Percentiles rank a stretch among this genome's conserved stretches.
These are phyloP conservation scores for Primulina tabacum DNA, from an alignment of 257 asterid genomes.

Conservation along the genomic window DNA sequence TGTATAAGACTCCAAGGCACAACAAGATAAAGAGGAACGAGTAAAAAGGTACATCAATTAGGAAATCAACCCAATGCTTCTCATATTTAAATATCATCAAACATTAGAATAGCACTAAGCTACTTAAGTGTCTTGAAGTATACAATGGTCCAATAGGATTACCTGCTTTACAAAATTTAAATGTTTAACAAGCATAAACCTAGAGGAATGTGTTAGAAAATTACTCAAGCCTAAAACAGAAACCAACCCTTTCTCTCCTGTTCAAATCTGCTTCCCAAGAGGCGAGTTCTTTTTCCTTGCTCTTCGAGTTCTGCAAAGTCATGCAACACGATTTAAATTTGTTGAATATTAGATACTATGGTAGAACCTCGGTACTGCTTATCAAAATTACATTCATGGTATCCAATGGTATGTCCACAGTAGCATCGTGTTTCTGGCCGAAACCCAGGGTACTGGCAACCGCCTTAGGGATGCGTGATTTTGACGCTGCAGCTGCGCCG, in stretches of 20 bases:
- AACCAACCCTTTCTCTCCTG: constrained; percentile 54
- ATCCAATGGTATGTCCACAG: constrained; percentile 90
- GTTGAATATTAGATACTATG: constrained; percentile 7
- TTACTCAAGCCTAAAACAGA: background rate
- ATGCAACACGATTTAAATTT: constrained; percentile 21
- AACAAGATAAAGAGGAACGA: background rate
- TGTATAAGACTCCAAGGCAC: constrained; percentile 14
- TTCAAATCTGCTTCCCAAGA: constrained; percentile 57
- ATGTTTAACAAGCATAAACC: constrained; percentile 3
- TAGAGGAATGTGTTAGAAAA: background rate
- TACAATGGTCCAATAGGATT: background rate
- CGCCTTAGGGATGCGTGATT: constrained; percentile 74
- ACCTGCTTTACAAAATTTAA: background rate
- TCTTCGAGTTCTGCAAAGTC: constrained; percentile 60
- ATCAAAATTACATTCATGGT: constrained; percentile 53
- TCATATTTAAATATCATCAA: background rate
- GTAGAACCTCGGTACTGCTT: constrained; percentile 13
- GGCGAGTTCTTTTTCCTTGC: constrained; percentile 51
- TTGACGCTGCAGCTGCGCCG: constrained; percentile 50
- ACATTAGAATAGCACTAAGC: background rate
- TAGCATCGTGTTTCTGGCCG: constrained; percentile 94
- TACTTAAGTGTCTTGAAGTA: background rate
- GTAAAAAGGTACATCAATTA: background rate
- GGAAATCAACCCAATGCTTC: background rate
- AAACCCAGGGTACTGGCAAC: constrained; percentile 85